Conservation (phyloP, 805 yeast species). For the Saturnispora galanensis region DNA sequence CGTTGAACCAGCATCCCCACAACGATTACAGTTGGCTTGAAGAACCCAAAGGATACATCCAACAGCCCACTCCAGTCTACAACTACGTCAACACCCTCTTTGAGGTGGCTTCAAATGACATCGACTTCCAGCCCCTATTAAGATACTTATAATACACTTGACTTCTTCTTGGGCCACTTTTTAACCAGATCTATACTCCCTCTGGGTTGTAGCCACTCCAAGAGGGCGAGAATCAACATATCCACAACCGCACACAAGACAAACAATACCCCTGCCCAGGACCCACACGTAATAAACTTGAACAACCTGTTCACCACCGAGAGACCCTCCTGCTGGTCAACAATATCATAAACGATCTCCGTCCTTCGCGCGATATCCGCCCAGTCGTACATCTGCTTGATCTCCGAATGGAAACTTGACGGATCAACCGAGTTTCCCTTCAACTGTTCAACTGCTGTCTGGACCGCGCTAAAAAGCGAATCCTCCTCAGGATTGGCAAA, state of each 20-base stretch:
- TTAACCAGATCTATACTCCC: slow-evolving; percentile 59
- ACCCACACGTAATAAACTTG: slow-evolving; percentile 59
- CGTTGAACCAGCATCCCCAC: too few relatives aligned
- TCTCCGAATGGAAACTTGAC: slow-evolving; percentile 64
- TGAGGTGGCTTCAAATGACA: too few relatives aligned
- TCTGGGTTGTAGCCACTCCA: slow-evolving; percentile 66
- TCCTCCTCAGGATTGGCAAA: slow-evolving; percentile 86
- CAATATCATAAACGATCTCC: slow-evolving; percentile 61
- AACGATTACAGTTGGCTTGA: too few relatives aligned
- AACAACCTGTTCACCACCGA: slow-evolving; percentile 49
- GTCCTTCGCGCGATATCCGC: slow-evolving; percentile 78
- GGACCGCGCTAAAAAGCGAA: slow-evolving; percentile 61
- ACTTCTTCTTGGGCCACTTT: slow-evolving; percentile 57
- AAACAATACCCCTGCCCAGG: slow-evolving; percentile 80
- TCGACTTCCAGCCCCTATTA: too few relatives aligned
- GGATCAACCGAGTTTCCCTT: slow-evolving; percentile 57
- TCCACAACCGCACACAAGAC: slow-evolving; percentile 77
- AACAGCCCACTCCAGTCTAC: too few relatives aligned
- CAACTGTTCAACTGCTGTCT: slow-evolving; percentile 56
- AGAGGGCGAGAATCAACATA: slow-evolving; percentile 46
- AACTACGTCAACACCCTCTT: too few relatives aligned
- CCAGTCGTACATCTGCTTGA: slow-evolving; percentile 86
- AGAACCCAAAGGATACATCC: too few relatives aligned
- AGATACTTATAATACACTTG: too few relatives aligned
- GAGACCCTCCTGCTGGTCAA: slow-evolving; percentile 15